Base-by-base conservation (phyloP, 768 basidiomycete genomes). In the Tricholoma matsutake region DNA sequence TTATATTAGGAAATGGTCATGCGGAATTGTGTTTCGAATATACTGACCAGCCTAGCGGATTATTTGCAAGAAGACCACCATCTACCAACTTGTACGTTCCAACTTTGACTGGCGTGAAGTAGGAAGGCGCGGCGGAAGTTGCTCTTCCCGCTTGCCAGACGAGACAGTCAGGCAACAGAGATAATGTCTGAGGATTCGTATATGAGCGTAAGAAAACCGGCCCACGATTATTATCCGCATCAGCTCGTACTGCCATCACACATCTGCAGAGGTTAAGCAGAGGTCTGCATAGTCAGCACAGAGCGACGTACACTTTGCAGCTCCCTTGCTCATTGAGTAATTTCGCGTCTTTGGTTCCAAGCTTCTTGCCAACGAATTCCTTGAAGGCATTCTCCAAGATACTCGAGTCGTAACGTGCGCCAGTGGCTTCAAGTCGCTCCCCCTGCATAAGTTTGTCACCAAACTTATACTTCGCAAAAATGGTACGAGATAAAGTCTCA, bases 111-210 rank as follows among this genome's bases (percentile, higher is more conserved):
- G 68, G 54, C 20, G 69, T 68, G 63, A 77, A 71, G 53, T 72
- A 75, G 1, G 65, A 69, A 6, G 72, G 72, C 3, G 73, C 75
- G n/a, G 75, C 74, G 25, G 73, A 72, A 0, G 75, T 77, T 1
- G 74, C 75, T 20, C 74, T 61, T 4, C 69, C 73, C 6, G 73
- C 74, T 64, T 75, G 65, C 74, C 75, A 75, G 49, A 76, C 75
- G 49, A 63, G 61, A 59, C 71, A 73, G 16, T 67, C 65, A 13
- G 64, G 57, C 53, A 68, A 69, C 1, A 65, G 65, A 58, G 39
- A 41, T 18, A 13, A 2, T 8, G n/a, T 71, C 67, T 22, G 71
- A 69, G 34, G 71, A 66, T 56, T 71, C 18, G 56, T 56, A 58
- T 75, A 76, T 13, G 73, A 71, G 20, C 73, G 69, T 49, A 72